Base-by-base conservation (phyloP, 2,329 filamentous ascomycete genomes). In the Fusarium abutilonis region DNA sequence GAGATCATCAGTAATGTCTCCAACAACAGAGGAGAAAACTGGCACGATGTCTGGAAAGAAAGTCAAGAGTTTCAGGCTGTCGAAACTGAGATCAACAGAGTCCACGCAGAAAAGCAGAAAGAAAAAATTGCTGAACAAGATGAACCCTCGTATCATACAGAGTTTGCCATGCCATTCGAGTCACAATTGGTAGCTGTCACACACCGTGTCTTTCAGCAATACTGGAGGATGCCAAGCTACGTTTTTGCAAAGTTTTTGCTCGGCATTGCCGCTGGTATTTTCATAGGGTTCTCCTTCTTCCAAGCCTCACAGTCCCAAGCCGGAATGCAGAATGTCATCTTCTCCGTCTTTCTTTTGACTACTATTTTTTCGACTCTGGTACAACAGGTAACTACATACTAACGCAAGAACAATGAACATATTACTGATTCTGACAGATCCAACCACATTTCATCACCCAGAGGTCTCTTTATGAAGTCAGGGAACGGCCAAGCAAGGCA, bases 171-270 rank as follows among this genome's bases (percentile, higher is more conserved):
- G 66, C 87, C 91, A 0, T 90, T 96, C 70, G 60, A 57, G 1
- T 70, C 78, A 1, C 93, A 97, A 71, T 74, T 94, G 2, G 76
- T 74, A 44, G 81, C 87, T 53, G 90, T 92, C 44, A 86, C 85
- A 3, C 67, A 80, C 21, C 87, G 91, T 56, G 86, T 93, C 9
- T 93, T 93, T 75, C 84, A 91, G 70, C 91, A 95, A 72, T 93
- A 93, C 80, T 94, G 91, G 90, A 84, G 91, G 42, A 91, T 86
- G 49, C 91, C 91, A 0, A 81, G 81, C n/a, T 95, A 95, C 76
- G 87, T 95, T 69, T 90, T 90, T 73, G 85, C 89, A 62, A 94
- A 94, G 77, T 75, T 85, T 4, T 74, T 81, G 2, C 82, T 94
- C 17, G 87, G 78, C 2, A 62, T 84, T 51, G 81, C 86, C 52